Evolutionary conservation across 768 basidiomycete species (phyloP).

Genomic region (Podaxis mareebaensis): DNA sequence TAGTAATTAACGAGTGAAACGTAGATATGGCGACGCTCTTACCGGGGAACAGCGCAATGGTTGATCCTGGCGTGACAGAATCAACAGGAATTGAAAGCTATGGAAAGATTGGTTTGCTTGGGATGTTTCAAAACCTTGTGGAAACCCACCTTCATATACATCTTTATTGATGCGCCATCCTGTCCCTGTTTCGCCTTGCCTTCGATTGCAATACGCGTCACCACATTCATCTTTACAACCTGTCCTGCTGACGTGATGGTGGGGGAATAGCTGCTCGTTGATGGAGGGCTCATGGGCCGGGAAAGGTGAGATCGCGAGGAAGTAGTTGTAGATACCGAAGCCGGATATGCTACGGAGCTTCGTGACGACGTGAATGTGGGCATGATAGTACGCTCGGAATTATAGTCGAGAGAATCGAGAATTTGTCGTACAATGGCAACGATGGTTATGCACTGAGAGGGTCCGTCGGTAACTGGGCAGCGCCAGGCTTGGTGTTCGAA

Average conservation of each 20-base stretch:
- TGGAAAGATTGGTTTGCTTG: constrained; percentile 5
- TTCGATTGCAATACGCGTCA: constrained; percentile 73
- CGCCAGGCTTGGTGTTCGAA: background rate
- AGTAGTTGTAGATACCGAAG: constrained; percentile 18
- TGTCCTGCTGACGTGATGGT: constrained; percentile 45
- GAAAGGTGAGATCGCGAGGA: constrained; percentile 24
- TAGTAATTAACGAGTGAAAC: background rate
- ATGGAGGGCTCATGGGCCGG: constrained; percentile 26
- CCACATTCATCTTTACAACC: constrained; percentile 59
- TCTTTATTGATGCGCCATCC: constrained; percentile 66
- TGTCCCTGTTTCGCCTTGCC: constrained; percentile 67
- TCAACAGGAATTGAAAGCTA: constrained; percentile 74
- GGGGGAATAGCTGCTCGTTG: constrained; percentile 41
- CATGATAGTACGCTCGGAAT: constrained; percentile 10
- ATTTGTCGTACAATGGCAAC: background rate
- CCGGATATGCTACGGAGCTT: constrained; percentile 5
- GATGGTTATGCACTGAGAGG: background rate
- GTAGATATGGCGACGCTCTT: constrained; percentile 20
- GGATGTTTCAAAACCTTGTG: background rate
- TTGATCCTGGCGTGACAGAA: constrained; percentile 61
- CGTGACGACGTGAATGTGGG: constrained; percentile 20
- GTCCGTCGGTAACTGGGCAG: background rate
- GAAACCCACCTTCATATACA: constrained; percentile 72
- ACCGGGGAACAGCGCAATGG: constrained; percentile 76
- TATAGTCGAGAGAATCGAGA: background rate